Base-by-base conservation (phyloP, 2,329 filamentous ascomycete species). In the Colletotrichum sp. region DNA sequence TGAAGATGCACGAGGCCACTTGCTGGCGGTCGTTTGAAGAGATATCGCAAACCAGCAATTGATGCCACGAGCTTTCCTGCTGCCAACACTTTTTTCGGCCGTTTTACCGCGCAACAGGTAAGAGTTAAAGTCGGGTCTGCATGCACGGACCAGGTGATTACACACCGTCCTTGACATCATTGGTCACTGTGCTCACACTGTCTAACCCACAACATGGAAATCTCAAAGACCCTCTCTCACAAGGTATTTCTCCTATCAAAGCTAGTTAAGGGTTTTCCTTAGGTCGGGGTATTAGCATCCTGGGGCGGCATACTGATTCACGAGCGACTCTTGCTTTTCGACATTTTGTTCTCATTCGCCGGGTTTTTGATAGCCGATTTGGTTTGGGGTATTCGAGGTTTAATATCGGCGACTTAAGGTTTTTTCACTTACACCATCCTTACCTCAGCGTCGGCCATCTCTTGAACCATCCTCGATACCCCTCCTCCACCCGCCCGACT, bases 381-480 rank as follows among this genome's bases (percentile, higher is more conserved):
- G 68, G 59, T 36, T 27, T 44, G 6, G 28, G 48, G 19, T 39
- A 27, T 59, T n/a, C 7, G 28, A 59, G 57, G 28, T n/a, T 48
- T 15, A 48, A 73, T 36, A 44, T 48, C 16, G 57, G 64, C 32
- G 68, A 25, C 48, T 57, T 30, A 73, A 65, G 73, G 57, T 68
- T 75, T 73, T 48, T 73, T 68, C 57, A 73, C 70, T 75, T 75
- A 75, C 73, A 75, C 69, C 59, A 69, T 30, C 28, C 57, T 52
- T 69, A 69, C 59, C 48, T 75, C 64, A 68, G 57, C 69, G 67
- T 30, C 34, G 44, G 69, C 36, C 25, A 36, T 68, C 44, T 68
- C 28, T 73, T 44, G 68, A 65, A 30, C 57, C 48, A 65, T 68
- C 28, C 34, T 70, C 36, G 55, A 60, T 48, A 52, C 57, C 44